Base-by-base conservation (phyloP, 371 early-diverging fungal species). In the Syncephalastrum monosporum region DNA sequence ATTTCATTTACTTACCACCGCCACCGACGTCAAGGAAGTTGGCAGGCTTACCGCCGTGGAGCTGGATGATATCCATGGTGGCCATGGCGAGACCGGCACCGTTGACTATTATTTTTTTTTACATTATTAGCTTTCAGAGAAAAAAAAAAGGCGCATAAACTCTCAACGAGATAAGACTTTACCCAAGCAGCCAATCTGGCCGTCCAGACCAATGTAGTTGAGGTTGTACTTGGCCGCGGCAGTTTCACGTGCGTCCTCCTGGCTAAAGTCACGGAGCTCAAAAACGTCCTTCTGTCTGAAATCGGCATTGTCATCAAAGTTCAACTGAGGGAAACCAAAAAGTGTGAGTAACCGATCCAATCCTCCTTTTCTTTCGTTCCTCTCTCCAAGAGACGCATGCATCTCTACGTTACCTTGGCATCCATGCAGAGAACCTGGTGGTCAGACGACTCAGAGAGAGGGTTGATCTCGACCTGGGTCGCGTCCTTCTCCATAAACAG, bases 11-110 rank as follows among this genome's bases (percentile, higher is more conserved):
- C 56, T 52, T 56, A 61, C 61, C 75, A 69, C 93, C 88, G 68
- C 99, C 99, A 67, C 99, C 99, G 62, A 98, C 97, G 74, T 98
- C 98, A 69, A 98, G 88, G 81, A 98, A 98, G 90, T 98, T 98
- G 69, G 97, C 99, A n/a, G 99, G 99, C 71, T 93, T 95, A 50
- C 98, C 98, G 64, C 98, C 99, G 82, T 97, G 87, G 54, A 98
- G 87, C 83, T 97, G 97, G 79, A 97, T 95, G 69, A 98, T 96
- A 82, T 98, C 99, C 98, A 97, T 96, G 56, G 99, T 98, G 53
- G 98, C 93, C 99, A 97, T 98, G 75, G 98, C 99, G 55, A 98
- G 87, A 73, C 99, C 99, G 57, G 99, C 98, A 64, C 99, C 99
- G 79, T 98, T 98, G 67, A 97, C 98, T 81, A 2, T 21, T 21